Evolutionary conservation across 441 rosid species (phyloP), one percentile per base, ranked within the genome.

Genomic region (Hypseocharis bilobata): DNA sequence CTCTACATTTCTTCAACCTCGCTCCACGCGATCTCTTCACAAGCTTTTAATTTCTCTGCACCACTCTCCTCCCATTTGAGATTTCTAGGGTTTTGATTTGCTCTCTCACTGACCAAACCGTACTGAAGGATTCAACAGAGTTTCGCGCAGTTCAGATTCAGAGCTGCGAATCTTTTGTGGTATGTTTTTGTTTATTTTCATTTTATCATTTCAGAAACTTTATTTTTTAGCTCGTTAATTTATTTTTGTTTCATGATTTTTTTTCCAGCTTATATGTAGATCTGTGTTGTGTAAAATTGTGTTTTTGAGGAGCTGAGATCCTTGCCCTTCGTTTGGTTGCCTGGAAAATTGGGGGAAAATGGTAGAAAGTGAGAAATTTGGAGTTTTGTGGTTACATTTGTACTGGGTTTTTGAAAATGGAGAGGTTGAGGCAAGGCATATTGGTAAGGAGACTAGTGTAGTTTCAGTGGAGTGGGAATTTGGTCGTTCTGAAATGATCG

Each of bases 1-100:
- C 77, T 67, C 60, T 16, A 11, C 71, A 45, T 62, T 54, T 49
- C 70, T 45, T 74, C 77, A 47, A 49, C 32, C 72, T 68, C 62
- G 68, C 66, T 60, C 65, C 60, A 56, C 68, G 76, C 84, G 78
- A 78, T 78, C 81, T 74, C 73, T 52, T 73, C 59, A 17, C 73
- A 47, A 16, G 28, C 63, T 62, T 51, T 52, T 52, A 1, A 42
- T 59, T 47, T 34, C 22, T 59, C 57, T 26, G 54, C 28, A 25
- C 23, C 14, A 28, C 22, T 22, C 34, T 16, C 65, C 38, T 13
- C 40, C 59, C 32, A 32, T 54, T 68, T 68, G 14, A 14, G 57
- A 29, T 69, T 72, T 62, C 54, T 76, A 62, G 71, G 69, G 63
- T 67, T 73, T 44, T 36, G 47, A 30, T 55, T 29, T 34, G 47